Conservation (phyloP, 805 yeast genomes). For the Candida tibetensis region DNA sequence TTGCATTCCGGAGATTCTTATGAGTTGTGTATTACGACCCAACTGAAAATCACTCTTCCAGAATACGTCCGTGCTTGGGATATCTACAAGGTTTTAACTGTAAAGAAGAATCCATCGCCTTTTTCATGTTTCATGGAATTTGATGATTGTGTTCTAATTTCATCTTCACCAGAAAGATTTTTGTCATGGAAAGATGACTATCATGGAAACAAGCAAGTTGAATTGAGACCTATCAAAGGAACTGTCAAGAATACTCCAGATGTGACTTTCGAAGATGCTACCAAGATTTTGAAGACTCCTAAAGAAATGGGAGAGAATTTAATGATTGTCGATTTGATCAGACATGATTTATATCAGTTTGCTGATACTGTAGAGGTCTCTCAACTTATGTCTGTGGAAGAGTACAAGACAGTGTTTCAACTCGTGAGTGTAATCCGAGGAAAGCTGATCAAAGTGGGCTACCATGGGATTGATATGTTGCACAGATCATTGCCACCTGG, state of each 20-base stretch:
- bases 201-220: conserved; percentile 44
- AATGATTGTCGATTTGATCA: conserved; percentile 93
- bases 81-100: conserved; percentile 68
- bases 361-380: conserved; percentile 65
- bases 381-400: conserved; percentile 87
- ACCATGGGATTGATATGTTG: conserved; percentile 75
- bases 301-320: conserved; percentile 94
- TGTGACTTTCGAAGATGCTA: conserved; percentile 58
- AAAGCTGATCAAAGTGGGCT: conserved; percentile 33
- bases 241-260: conserved; percentile 70
- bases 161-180: conserved; percentile 95
- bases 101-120: conserved; percentile 81
- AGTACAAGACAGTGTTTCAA: conserved; percentile 86
- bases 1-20: conserved; percentile 85
- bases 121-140: conserved; percentile 79
- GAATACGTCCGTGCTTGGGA: conserved; percentile 62
- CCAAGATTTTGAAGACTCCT: conserved; percentile 66
- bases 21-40: conserved; percentile 86
- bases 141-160: conserved; percentile 59
- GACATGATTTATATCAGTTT: conserved; percentile 81
- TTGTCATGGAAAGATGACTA: conserved; percentile 64
- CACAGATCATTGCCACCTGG: conserved; percentile 90
- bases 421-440: conserved; percentile 89
- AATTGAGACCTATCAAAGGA: conserved; percentile 94
- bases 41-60: conserved; percentile 58